These are phyloP conservation scores for Rhamnella rubrinervis DNA, from an alignment of 331 rosid species.

Conservation along the genomic window DNA sequence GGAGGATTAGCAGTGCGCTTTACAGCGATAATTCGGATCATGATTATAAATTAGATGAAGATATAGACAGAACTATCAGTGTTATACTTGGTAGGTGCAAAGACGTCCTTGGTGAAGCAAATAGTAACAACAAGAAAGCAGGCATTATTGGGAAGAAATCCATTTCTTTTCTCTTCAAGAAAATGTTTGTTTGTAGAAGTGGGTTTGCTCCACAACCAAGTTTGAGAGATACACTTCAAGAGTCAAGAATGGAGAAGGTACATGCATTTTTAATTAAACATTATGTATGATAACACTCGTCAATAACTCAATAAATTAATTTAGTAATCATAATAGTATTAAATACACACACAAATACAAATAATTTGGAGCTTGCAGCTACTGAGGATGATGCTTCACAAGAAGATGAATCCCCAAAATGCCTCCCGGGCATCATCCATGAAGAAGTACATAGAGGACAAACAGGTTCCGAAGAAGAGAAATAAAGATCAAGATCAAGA, in stretches of 20 bases:
- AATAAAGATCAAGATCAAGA: slow-evolving; percentile 35
- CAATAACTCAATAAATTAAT: not conserved
- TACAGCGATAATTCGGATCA: slow-evolving; percentile 39
- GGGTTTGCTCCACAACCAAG: slow-evolving; percentile 86
- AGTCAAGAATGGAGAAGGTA: slow-evolving; percentile 98
- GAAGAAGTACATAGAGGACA: slow-evolving; percentile 64
- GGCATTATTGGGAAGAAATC: slow-evolving; percentile 70
- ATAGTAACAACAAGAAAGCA: slow-evolving; percentile 39
- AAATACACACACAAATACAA: too few species aligned
- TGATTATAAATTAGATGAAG: slow-evolving; percentile 53
- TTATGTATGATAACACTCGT: not conserved
- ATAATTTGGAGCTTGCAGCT: slow-evolving; percentile 44
- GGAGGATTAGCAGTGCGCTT: slow-evolving; percentile 68
- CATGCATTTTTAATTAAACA: not conserved
- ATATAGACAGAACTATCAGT: slow-evolving; percentile 83
- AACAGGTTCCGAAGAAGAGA: slow-evolving; percentile 35
- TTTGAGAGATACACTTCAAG: slow-evolving; percentile 77
- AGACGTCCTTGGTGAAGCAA: slow-evolving; percentile 59
- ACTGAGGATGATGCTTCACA: slow-evolving; percentile 78
- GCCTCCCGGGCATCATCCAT: slow-evolving; percentile 42
- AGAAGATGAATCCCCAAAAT: slow-evolving; percentile 63
- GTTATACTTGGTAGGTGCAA: slow-evolving; percentile 80
- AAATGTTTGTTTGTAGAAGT: slow-evolving; percentile 80
- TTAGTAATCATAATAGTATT: too few species aligned
- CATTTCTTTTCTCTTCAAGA: slow-evolving; percentile 79